Evolutionary conservation across 2,329 filamentous ascomycete species (phyloP).

Genomic region (Penicillium griseofulvum): DNA sequence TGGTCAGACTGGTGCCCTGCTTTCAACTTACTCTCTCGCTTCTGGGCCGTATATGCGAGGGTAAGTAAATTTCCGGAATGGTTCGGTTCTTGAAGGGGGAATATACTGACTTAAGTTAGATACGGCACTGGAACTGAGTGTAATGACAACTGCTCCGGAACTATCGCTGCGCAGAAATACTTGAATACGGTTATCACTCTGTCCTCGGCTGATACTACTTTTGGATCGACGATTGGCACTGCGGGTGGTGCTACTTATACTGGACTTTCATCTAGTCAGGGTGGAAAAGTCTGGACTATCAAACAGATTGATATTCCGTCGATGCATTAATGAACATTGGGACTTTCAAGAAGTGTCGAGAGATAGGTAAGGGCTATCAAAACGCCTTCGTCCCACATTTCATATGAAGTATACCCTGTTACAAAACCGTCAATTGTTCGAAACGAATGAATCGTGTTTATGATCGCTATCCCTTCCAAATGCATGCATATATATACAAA

Average conservation of each 20-base stretch:
- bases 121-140: conserved; percentile 46
- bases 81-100: no score
- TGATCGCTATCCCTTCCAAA: neutral
- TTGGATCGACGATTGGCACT: conserved; percentile 24
- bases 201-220: conserved; percentile 28
- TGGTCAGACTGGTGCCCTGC: conserved; percentile 31
- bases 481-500: conserved; percentile 5
- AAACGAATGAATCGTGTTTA: neutral
- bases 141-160: conserved; percentile 38
- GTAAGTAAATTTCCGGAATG: conserved; percentile 7
- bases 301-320: conserved; percentile 36
- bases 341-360: neutral
- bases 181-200: conserved; percentile 43
- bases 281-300: conserved; percentile 41
- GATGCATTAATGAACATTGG: conserved; percentile 19
- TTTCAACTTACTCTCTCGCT: conserved; percentile 36
- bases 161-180: conserved; percentile 41
- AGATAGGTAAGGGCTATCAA: neutral
- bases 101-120: conserved; percentile 9
- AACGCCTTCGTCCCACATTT: neutral
- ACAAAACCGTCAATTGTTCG: neutral
- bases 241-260: conserved; percentile 36
- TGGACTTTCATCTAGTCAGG: conserved; percentile 33
- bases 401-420: neutral
- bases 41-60: conserved; percentile 41